Base-by-base conservation (phyloP, 192 early-diverging fungal species). In the Entomortierella lignicola region DNA sequence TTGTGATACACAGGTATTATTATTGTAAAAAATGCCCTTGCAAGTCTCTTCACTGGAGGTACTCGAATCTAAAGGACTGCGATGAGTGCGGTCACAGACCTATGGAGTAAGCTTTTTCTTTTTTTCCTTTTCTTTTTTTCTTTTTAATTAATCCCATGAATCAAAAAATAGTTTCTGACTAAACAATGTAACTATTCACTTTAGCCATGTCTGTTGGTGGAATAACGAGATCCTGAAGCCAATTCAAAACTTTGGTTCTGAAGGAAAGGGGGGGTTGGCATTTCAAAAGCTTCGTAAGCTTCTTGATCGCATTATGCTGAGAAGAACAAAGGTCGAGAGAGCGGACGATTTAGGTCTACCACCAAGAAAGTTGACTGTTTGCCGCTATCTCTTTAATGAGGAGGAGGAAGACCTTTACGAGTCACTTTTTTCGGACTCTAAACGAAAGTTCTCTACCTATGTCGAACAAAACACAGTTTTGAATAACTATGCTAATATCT, bases 401-500 rank as follows among this genome's bases (percentile, higher is more conserved):
- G 94, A 93, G 12, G 96, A 98, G 69, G 93, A 96, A 80, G 96
- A 98, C 54, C 71, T 97, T 34, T 98, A 98, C 69, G 83, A 89
- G 55, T 92, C 91, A 21, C 81, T 98, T 52, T 98, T 94, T 54
- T 67, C 86, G 17, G 89, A 96, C 71, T 87, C 89, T 15, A 79
- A 87, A 66, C 84, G 91, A 64, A 88, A 92, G 57, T 97, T 97
- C 69, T 85, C 86, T 5, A 94, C 93, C 1, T 97, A 95, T 82
- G 91, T 94, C 4, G 85, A 85, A 52, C 84, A 91, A 59, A 90
- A 89, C 12, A 94, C 95, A 0, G 92, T 96, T 26, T 86, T 97
- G 48, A 96, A 96, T 79, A 93, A 97, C 84, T 98, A 97, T 69
- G 94, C 95, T 43, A 93, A 91, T 59, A 96, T 98, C 58, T 97